Evolutionary conservation across 768 basidiomycete genomes (phyloP).

Genomic region (Suillus ampliporus): DNA sequence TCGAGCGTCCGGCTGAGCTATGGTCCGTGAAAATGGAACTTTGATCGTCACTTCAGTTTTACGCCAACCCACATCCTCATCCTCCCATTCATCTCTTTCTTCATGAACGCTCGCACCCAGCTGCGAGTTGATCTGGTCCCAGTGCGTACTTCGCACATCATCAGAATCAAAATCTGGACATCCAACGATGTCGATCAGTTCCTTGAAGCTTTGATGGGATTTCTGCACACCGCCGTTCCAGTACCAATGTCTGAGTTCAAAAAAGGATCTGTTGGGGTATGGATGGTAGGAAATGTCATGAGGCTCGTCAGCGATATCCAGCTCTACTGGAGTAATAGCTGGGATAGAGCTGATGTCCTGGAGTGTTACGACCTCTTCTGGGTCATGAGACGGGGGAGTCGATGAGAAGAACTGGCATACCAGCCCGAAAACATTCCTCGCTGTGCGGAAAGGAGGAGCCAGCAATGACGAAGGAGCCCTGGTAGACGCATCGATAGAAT

Average conservation of each 20-base stretch:
- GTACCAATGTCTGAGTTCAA: slow-evolving; percentile 27
- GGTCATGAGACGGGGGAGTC: slow-evolving; percentile 3
- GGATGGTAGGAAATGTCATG: slow-evolving; percentile 10
- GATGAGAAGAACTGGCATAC: neutral
- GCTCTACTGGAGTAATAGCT: neutral
- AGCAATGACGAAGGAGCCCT: neutral
- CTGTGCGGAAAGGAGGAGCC: neutral
- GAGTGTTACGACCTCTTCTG: neutral
- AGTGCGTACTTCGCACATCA: slow-evolving; percentile 6
- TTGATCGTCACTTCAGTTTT: slow-evolving; percentile 11
- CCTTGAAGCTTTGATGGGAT: slow-evolving; percentile 20
- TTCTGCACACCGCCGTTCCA: slow-evolving; percentile 25
- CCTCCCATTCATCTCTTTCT: slow-evolving; percentile 8
- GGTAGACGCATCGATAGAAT: neutral
- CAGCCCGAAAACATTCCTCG: slow-evolving; percentile 7
- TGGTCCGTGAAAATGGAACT: slow-evolving; percentile 17
- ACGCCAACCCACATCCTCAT: slow-evolving; percentile 19
- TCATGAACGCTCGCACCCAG: slow-evolving; percentile 1
- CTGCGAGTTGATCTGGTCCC: slow-evolving; percentile 1
- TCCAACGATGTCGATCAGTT: slow-evolving; percentile 17
- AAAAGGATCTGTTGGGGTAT: slow-evolving; percentile 22
- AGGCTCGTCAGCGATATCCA: neutral
- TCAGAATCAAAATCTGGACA: slow-evolving; percentile 5
- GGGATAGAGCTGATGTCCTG: slow-evolving; percentile 16
- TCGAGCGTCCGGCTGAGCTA: slow-evolving; percentile 3